Evolutionary conservation across 75 land plant genomes (phyloP), one percentile per base, ranked within the genome.

Genomic region (Picea sitchensis): DNA sequence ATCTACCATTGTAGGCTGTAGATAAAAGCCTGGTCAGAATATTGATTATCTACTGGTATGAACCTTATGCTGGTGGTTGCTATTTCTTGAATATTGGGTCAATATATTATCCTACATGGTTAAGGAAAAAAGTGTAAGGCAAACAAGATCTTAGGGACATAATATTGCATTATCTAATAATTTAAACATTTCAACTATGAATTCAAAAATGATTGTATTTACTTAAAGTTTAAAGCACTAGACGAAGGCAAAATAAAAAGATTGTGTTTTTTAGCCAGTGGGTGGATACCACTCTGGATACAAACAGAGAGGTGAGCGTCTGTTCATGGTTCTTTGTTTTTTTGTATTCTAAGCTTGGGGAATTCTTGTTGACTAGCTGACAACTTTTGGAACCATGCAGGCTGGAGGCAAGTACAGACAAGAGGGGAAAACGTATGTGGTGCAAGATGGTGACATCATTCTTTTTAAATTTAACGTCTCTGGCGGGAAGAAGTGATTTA

Each of bases 361-460:
- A 71, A n/a, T 71, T 5, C 44, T 71, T 71, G 18, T 6, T 44
- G 13, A 71, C n/a, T 15, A 44, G 3, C 3, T 7, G 20, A 17
- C 56, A 44, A 71, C 5, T 67, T 44, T 44, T 71, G 54, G 51
- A 71, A 20, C 21, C 11, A 71, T 44, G 56, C 82, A 97, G 99
- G 98, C 99, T 84, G 94, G 89, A 78, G 99, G 99, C 14, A 97
- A 97, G 83, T 97, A 97, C 75, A 88, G 87, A 72, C 99, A 97
- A 61, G 99, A 97, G 80, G 99, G 99, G 14, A 97, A 97, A 81
- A 93, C 95, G 4, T 97, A 97, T 68, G 90, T 97, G 15, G 99
- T 97, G 11, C 96, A 95, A 78, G 99, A 97, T 87, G 98, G 90
- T 11, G 99, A 97, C 76, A 85, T 97, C 17, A 97, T 97, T n/a